Evolutionary conservation across 805 yeast genomes (phyloP), one percentile per base, ranked within the genome.

Genomic region (Saturnispora hagleri): DNA sequence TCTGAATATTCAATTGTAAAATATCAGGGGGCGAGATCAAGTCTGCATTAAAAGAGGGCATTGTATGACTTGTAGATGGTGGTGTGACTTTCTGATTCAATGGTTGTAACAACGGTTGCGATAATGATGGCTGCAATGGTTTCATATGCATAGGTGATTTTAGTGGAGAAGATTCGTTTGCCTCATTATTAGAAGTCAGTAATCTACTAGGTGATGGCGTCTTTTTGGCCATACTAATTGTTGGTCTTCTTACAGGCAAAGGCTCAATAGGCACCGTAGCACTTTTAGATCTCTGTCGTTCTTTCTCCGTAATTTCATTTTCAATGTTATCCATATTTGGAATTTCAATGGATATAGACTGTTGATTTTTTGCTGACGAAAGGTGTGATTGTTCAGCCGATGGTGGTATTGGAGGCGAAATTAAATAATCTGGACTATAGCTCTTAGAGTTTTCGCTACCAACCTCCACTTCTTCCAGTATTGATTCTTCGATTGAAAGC

Each of bases 1-100:
- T 84, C 62, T 84, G 89, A 20, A 85, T 72, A 54, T 80, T 79
- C 43, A 83, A 66, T 35, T 82, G 75, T 1, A 83, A 81, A 26
- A 17, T 5, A 24, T 26, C 35, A 26, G 22, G 31, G 10, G 24
- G 44, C 34, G 15, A 18, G 15, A 69, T 15, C 50, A 48, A 40
- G 7, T 52, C 54, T 17, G 58, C 38, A 10, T 57, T 15, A 2
- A 54, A 52, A 9, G 64, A 69, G 3, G 69, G 26, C 17, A 43
- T 31, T 26, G 52, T 51, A 27, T 36, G 52, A 40, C 31, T 55
- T 34, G 61, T 75, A 26, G 51, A 49, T 8, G 51, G 51, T 2
- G 51, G 51, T 12, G 51, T 43, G 3, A 20, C 26, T 15, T 44
- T 74, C 58, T 72, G 73, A 60, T 79, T 79, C 46, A 79, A 75